These are phyloP conservation scores for Pseudozyma pruni DNA, from an alignment of 1,284 basidiomycete genomes.

Conservation along the genomic window DNA sequence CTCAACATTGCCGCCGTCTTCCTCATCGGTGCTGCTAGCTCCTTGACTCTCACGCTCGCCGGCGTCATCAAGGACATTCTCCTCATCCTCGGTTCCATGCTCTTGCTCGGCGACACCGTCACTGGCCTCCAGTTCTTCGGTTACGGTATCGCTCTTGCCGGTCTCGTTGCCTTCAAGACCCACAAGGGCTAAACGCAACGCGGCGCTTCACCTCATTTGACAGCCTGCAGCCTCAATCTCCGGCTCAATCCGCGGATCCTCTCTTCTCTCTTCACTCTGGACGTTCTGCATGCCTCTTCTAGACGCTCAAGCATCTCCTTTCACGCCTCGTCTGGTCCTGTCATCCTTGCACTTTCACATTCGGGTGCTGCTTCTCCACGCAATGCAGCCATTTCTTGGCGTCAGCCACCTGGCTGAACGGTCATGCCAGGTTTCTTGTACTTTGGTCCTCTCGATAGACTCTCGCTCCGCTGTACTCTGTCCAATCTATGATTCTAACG, in stretches of 20 bases:
- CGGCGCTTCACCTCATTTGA: too few relatives aligned
- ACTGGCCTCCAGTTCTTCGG: constrained; percentile 88
- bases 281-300: constrained; percentile 10
- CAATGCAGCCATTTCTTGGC: constrained; percentile 3
- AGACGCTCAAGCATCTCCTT: constrained; percentile 4
- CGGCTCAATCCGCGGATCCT: too few relatives aligned
- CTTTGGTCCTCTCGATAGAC: constrained; percentile 19
- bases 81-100: constrained; percentile 86
- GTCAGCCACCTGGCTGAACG: too few relatives aligned
- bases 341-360: background rate
- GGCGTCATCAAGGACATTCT: constrained; percentile 95
- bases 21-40: constrained; percentile 86
- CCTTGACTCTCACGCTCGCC: constrained; percentile 89
- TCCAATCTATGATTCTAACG: constrained; percentile 13
- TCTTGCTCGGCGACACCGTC: constrained; percentile 82
- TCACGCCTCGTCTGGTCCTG: background rate
- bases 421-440: too few relatives aligned
- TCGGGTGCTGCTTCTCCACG: constrained; percentile 1
- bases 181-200: constrained; percentile 74
- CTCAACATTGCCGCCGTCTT: constrained; percentile 95
- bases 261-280: constrained; percentile 7
- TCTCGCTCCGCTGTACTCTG: constrained; percentile 34
- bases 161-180: constrained; percentile 83
- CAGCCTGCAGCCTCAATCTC: too few relatives aligned
- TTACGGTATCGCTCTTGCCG: constrained; percentile 83